Base-by-base conservation (phyloP, 352 stramenopile genomes). In the Aphanomyces astaci region DNA sequence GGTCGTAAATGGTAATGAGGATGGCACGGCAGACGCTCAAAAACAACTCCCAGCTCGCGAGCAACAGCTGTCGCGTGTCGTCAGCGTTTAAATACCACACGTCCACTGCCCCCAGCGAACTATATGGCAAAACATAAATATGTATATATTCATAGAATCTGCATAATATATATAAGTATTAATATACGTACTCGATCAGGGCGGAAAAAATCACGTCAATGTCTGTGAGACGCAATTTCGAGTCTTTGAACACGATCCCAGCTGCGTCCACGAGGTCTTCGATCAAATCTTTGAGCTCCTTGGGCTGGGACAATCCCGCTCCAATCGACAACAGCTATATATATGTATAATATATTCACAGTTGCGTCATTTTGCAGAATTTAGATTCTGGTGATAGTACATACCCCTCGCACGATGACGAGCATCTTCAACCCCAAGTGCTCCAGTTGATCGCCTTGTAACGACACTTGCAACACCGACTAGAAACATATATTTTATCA, bases 1-100 rank as follows among this genome's bases (percentile, higher is more conserved):
- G 79, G 52, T 85, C 79, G 62, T 87, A 89, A 51, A 88, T 73
- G 19, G 71, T 79, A 25, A 84, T 49, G 11, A 86, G 67, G 33
- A 88, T 39, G 33, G 74, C 74, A 30, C 82, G 75, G 60, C 71
- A 83, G 63, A 89, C 78, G 65, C 81, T 90, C 9, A 90, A 72
- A 64, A 92, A 90, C 31, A 78, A 75, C 49, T 89, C 75, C 84
- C 84, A 92, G 46, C 81, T 90, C 64, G 76, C 75, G 55, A 92
- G 78, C 33, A 90, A 60, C 4, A 76, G 60, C 1, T 62, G 63
- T 19, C 81, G 80, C 3, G 81, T 90, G 74, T 88, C 80, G 25
- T 79, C 69, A 10, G 74, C 81, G 45, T 86, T 81, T 2, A 90
- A 72, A 62, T 92, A 92, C 84, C 81, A 92, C 39, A 87, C 81